Evolutionary conservation across 2,329 filamentous ascomycete genomes (phyloP).

Genomic region (Phoma sp.): DNA sequence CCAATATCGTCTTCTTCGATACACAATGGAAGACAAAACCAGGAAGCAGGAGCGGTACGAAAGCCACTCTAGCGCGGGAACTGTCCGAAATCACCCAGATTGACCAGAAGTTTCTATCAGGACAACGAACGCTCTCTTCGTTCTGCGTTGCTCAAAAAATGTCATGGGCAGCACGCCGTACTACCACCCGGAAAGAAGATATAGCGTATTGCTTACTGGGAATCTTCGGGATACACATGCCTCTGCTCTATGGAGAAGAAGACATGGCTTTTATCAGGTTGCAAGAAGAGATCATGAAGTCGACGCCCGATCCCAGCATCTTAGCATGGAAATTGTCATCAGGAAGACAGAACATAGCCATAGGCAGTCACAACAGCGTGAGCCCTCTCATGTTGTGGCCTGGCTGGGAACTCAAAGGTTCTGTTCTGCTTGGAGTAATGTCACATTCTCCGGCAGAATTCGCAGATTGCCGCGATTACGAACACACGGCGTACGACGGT

Average conservation of each 20-base stretch:
- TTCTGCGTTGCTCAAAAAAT: slow-evolving; percentile 14
- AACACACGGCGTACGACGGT: no score
- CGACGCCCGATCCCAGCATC: background rate
- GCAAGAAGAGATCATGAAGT: slow-evolving; percentile 19
- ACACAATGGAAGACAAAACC: no score
- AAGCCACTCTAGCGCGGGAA: background rate
- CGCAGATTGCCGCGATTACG: no score
- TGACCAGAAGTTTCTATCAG: background rate
- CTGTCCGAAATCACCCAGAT: slow-evolving; percentile 2
- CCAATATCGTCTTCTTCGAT: background rate
- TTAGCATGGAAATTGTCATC: background rate
- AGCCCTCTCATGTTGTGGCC: no score
- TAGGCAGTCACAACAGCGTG: no score
- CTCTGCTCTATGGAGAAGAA: slow-evolving; percentile 27
- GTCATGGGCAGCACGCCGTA: slow-evolving; percentile 27
- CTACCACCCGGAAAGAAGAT: slow-evolving; percentile 29
- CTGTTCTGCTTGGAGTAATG: no score
- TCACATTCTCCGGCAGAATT: no score
- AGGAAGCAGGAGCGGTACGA: background rate
- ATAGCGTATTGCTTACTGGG: slow-evolving; percentile 32
- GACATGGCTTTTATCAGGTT: slow-evolving; percentile 15
- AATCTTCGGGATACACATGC: slow-evolving; percentile 27
- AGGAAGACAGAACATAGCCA: no score
- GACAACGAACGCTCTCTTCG: background rate
- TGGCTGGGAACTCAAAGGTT: no score